Conservation (phyloP, 2,329 filamentous ascomycete species). For the Stemphylium vesicarium region DNA sequence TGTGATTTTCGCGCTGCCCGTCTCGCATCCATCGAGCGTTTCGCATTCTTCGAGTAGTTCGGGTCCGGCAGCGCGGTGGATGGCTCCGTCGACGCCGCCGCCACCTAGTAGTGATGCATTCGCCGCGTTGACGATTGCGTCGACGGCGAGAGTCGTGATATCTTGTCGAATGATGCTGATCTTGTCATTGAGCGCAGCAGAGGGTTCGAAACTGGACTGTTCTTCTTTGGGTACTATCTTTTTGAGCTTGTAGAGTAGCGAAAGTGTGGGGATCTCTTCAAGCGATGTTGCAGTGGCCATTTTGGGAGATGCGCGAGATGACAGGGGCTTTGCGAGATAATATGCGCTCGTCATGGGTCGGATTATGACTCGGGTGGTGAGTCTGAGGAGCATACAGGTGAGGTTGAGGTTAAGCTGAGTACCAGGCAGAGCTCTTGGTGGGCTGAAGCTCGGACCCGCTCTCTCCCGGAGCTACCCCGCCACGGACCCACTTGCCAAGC, state of each 20-base stretch:
- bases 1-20: constrained; percentile 85
- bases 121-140: constrained; percentile 92
- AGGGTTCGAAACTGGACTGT: constrained; percentile 21
- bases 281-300: constrained; percentile 42
- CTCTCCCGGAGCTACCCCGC: not conserved
- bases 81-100: constrained; percentile 79
- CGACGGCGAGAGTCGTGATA: constrained; percentile 79
- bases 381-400: constrained; percentile 1
- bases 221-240: constrained; percentile 51
- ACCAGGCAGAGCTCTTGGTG: not conserved
- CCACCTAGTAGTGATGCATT: constrained; percentile 81
- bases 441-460: constrained; percentile 10
- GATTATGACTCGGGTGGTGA: not conserved
- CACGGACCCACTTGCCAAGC: not conserved
- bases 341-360: constrained; percentile 32
- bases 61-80: constrained; percentile 81
- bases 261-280: constrained; percentile 67
- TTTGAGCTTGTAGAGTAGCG: constrained; percentile 68
- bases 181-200: constrained; percentile 63
- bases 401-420: not conserved
- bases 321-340: constrained; percentile 28
- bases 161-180: constrained; percentile 76
- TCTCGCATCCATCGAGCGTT: constrained; percentile 73
- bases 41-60: constrained; percentile 72
- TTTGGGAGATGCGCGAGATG: constrained; percentile 4